These are phyloP conservation scores for Trichoderma lentiforme DNA, from an alignment of 2,329 filamentous ascomycete species.

Conservation along the genomic window DNA sequence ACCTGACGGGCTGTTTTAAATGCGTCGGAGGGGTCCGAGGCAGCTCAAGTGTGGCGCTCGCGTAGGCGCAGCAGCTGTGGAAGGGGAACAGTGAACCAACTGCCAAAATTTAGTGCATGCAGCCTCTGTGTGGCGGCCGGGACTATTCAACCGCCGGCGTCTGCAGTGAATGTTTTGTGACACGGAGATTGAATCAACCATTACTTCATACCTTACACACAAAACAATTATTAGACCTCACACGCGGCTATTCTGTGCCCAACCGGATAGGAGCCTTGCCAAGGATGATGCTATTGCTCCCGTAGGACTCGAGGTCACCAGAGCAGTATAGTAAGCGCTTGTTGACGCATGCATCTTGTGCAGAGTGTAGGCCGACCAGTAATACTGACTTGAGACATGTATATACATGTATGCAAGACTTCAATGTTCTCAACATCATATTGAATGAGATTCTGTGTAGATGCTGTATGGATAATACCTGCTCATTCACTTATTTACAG, in stretches of 20 bases:
- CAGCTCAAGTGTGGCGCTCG: constrained; percentile 7
- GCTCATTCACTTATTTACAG: not conserved
- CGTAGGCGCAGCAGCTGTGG: not conserved
- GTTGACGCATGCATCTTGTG: not conserved
- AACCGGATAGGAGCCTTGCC: not conserved
- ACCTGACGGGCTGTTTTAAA: not conserved
- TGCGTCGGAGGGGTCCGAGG: constrained; percentile 8
- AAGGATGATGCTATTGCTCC: not conserved
- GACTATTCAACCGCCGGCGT: not conserved
- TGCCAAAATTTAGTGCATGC: not conserved
- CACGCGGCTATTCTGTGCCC: not conserved
- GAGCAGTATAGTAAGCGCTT: constrained; percentile 5
- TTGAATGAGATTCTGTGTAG: not conserved
- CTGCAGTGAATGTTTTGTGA: not conserved
- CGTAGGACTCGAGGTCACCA: not conserved
- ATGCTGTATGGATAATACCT: not conserved
- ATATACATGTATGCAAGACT: not conserved
- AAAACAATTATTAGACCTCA: not conserved
- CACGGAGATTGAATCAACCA: not conserved
- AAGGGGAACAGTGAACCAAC: not conserved
- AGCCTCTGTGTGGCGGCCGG: not conserved
- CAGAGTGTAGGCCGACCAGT: not conserved
- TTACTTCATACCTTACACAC: not conserved
- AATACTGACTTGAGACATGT: not conserved
- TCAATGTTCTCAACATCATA: no score